Evolutionary conservation across 441 rosid genomes (phyloP), one percentile per base, ranked within the genome.

Genomic region (Aquilaria agallochum): DNA sequence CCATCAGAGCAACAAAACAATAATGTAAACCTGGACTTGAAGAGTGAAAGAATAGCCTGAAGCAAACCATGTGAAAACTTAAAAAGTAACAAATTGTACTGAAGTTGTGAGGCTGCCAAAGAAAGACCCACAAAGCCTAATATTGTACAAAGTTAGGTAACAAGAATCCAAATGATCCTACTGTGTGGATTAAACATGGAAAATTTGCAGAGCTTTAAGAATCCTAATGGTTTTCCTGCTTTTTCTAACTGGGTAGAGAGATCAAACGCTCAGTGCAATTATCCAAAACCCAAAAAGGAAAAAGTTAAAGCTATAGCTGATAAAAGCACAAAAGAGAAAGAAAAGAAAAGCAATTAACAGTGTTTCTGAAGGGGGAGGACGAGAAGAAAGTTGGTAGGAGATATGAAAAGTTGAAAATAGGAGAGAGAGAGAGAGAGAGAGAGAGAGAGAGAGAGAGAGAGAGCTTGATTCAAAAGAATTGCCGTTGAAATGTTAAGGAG

Each of bases 61-160:
- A 71, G 31, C 75, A 47, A 57, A 55, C 60, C 63, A 68, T 50
- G 66, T 52, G 64, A 33, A 69, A 53, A 51, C 78, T 68, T 60
- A 3, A 77, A 3, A 77, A 73, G 75, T 42, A 67, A 73, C 71
- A 74, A 68, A 53, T 11, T 55, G 27, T 31, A 50, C 40, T 46
- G 44, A 55, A 48, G 27, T 27, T 36, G 9, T 67, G 40, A 62
- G 53, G 46, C 64, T 20, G 40, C 50, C 40, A 56, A 34, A 63
- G 12, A 40, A 40, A 61, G 47, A 71, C 77, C 83, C 79, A 73
- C 80, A 67, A 63, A 62, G 42, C 62, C 70, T 78, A 60, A 60
- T 44, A 54, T 5, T 58, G 68, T 53, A 53, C 63, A 15, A 36
- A 32, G 58, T 73, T 73, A 53, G 80, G 77, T 73, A 53, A 54